phyloP scores from a whole-genome alignment of 2,329 filamentous ascomycete species.

The Aspergillus clavatus region DNA sequence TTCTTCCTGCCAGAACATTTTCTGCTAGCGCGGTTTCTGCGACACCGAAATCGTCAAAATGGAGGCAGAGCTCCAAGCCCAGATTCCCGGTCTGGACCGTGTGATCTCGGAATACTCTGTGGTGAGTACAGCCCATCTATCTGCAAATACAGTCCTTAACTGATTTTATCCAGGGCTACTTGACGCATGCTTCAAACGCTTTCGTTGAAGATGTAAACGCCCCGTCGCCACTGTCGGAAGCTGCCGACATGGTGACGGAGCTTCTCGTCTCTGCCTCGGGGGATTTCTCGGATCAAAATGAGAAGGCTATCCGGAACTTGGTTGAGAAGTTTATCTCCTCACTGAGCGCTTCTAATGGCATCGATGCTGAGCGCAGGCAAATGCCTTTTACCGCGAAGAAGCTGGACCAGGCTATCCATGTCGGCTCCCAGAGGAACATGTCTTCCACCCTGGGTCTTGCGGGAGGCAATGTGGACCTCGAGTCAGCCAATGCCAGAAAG shows the following conservation, averaged over 20 bases:
- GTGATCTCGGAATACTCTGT: conserved; percentile 88
- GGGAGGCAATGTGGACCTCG: conserved; percentile 79
- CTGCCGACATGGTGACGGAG: conserved; percentile 77
- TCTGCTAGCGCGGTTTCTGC: no score
- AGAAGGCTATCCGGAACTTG: conserved; percentile 73
- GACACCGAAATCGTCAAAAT: conserved; percentile 44
- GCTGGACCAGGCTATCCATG: conserved; percentile 90
- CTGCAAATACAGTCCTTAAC: conserved; percentile 3
- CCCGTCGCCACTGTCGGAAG: conserved; percentile 76
- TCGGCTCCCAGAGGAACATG: conserved; percentile 89
- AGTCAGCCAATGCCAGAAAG: conserved; percentile 87
- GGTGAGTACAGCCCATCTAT: conserved; percentile 29
- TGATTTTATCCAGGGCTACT: conserved; percentile 59
- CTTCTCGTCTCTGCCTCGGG: conserved; percentile 91
- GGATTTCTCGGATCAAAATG: conserved; percentile 64
- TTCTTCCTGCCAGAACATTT: neutral
- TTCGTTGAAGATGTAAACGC: conserved; percentile 67
- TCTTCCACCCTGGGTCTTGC: conserved; percentile 90
- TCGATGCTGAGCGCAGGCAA: conserved; percentile 61
- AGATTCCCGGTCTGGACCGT: conserved; percentile 82
- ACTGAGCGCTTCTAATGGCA: conserved; percentile 68
- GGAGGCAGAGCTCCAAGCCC: conserved; percentile 81
- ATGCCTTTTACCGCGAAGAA: conserved; percentile 73
- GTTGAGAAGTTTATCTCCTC: conserved; percentile 86
- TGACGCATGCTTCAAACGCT: conserved; percentile 84